These are phyloP conservation scores for Gossypium raimondii DNA, from an alignment of 345 rosid species.

Conservation along the genomic window DNA sequence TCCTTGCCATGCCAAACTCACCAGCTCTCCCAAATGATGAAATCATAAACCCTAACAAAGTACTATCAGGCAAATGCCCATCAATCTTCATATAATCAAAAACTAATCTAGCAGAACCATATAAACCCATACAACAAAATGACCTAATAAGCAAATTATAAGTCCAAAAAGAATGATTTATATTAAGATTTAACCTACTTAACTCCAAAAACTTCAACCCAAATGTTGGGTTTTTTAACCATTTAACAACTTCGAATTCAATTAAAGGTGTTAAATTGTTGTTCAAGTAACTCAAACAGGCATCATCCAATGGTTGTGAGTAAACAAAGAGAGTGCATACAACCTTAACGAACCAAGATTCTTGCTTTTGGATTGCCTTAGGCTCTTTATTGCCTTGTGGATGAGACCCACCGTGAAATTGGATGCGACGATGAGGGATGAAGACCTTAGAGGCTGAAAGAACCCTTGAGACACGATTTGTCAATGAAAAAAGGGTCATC, in stretches of 20 bases:
- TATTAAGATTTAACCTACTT: slow-evolving; percentile 46
- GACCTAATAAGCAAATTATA: slow-evolving; percentile 57
- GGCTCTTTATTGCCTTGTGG: slow-evolving; percentile 29
- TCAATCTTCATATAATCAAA: slow-evolving; percentile 70
- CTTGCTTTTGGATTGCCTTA: slow-evolving; percentile 28
- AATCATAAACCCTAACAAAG: slow-evolving; percentile 45
- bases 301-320: slow-evolving; percentile 33
- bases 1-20: slow-evolving; percentile 39
- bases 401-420: slow-evolving; percentile 44
- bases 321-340: slow-evolving; percentile 49
- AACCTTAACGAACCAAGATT: slow-evolving; percentile 77
- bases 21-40: slow-evolving; percentile 43
- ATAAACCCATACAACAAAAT: slow-evolving; percentile 52
- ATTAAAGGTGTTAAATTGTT: slow-evolving; percentile 48
- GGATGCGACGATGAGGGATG: slow-evolving; percentile 38
- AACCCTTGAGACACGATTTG: slow-evolving; percentile 37
- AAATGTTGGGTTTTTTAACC: slow-evolving; percentile 44
- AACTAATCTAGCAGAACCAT: slow-evolving; percentile 43
- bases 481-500: slow-evolving; percentile 46
- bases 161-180: slow-evolving; percentile 50
- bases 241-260: slow-evolving; percentile 63
- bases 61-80: slow-evolving; percentile 48
- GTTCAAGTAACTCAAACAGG: slow-evolving; percentile 36
- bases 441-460: slow-evolving; percentile 53
- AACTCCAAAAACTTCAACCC: slow-evolving; percentile 72